Evolutionary conservation across 2,329 filamentous ascomycete genomes (phyloP), one percentile per base, ranked within the genome.

Genomic region (Chaetothyriales sp.): DNA sequence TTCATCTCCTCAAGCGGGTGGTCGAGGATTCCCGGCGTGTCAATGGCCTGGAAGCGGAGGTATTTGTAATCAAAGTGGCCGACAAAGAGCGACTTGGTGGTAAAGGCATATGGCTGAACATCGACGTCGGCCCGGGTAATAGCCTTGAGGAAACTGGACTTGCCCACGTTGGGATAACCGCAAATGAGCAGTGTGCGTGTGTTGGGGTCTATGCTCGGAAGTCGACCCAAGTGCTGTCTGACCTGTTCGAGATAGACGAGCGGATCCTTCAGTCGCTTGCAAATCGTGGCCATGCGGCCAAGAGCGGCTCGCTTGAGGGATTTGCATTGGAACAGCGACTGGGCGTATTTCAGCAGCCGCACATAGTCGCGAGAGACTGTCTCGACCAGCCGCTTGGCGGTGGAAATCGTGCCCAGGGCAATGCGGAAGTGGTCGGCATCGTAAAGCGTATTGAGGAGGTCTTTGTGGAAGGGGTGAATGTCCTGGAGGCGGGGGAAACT

Each of bases 1-100:
- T 95, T 95, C 92, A 96, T 98, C 73, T 96, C 92, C 70, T 96
- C 92, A 7, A 98, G 79, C 36, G 90, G 89, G 67, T 98, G 92
- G 62, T 98, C 92, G 54, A 98, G 73, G 60, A 98, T 95, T 75
- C 92, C 92, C n/a, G 90, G 90, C 9, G 92, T 98, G 70, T 98
- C 92, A 61, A 98, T 95, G 25, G 88, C 89, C 72, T 89, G 84
- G 71, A 88, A 88, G 55, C 86, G 78, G 59, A 88, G 75, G 71
- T 90, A 92, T 71, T 95, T 95, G 75, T 93, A 94, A 70, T 95
- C 88, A 66, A 96, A 95, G 71, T 98, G 92, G 53, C 92, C 92
- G 26, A 96, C 90, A 64, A 95, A 98, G 62, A 98, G 75, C 61
- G 83, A 88, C 77, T 96, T 96, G 50, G 92, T 98, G 36, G 92